Base-by-base conservation (phyloP, 2,329 filamentous ascomycete species). In the Aspergillus calidoustus region DNA sequence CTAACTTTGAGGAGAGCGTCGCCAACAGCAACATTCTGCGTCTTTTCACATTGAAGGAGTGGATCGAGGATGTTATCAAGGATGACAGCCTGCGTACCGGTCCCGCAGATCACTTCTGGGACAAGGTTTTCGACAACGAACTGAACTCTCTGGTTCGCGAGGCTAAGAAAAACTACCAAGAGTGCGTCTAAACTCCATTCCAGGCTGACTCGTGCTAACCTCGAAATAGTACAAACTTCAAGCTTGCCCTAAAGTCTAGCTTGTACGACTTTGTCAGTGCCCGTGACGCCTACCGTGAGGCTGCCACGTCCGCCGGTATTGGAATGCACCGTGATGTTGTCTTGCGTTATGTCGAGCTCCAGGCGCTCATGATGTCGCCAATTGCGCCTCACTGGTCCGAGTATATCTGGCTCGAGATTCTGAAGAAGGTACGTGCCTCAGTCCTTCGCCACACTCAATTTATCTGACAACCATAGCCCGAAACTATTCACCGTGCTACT, bases 1-100 rank as follows among this genome's bases (percentile, higher is more conserved):
- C 94, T 71, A 99, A 99, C 83, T 96, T 99, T 68, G 95, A 97
- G 73, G 95, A 99, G 81, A 87, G 90, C 59, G 93, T 97, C 44
- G 95, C 95, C 46, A 95, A 98, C 79, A 91, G 89, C 75, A 93
- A 89, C 73, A 96, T 97, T 71, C 84, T 98, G 65, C 89, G 93
- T 72, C 86, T 98, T 56, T 93, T 88, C 72, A 89, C 87, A 73
- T 83, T 96, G 57, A 89, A 92, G 74, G 91, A 96, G 77, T 98
- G 94, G 94, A 93, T 91, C 65, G 92, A 98, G 79, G 92, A 97
- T 73, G 86, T 91, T 72, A 80, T 90, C 59, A 87, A 88, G 69
- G 89, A 94, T 61, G 83, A 91, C 71, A 84, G 86, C 61, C 88
- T 97, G 72, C 89, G 94, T 54, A 87, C 87, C n/a, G 92, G 91